phyloP scores from a whole-genome alignment of 192 early-diverging fungal species.

The Dimargaris xerosporica region DNA sequence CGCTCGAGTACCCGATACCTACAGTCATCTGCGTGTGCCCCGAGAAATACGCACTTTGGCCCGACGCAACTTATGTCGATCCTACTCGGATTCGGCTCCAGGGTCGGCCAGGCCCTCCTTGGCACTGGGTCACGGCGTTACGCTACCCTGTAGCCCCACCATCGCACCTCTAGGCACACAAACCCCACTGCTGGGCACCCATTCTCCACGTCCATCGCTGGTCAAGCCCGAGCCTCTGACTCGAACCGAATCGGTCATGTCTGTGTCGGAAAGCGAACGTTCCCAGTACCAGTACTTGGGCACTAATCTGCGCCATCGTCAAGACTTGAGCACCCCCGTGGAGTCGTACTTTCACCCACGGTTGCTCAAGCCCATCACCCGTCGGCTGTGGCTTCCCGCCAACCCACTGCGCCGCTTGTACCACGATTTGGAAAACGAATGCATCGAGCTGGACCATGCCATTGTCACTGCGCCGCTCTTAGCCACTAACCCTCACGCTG shows the following conservation, averaged over 20 bases:
- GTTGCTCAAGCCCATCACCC: constrained; percentile 1
- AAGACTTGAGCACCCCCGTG: constrained; percentile 5
- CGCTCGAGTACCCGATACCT: no score
- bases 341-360: constrained; percentile 9
- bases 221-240: background rate
- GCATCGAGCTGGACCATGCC: constrained; percentile 5
- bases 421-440: constrained; percentile 5
- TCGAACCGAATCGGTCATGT: background rate
- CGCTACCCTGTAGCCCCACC: background rate
- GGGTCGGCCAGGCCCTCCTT: no score
- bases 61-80: no score
- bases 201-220: background rate
- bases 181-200: background rate
- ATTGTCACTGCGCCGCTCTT: constrained; percentile 7
- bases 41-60: no score
- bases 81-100: no score
- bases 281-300: background rate
- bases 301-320: background rate
- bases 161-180: background rate
- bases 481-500: constrained; percentile 8
- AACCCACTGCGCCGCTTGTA: constrained; percentile 10
- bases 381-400: constrained; percentile 7
- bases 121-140: no score
- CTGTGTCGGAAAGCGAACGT: background rate
- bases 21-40: no score